Evolutionary conservation across 192 early-diverging fungal genomes (phyloP).

Genomic region (Allomyces macrogynus): DNA sequence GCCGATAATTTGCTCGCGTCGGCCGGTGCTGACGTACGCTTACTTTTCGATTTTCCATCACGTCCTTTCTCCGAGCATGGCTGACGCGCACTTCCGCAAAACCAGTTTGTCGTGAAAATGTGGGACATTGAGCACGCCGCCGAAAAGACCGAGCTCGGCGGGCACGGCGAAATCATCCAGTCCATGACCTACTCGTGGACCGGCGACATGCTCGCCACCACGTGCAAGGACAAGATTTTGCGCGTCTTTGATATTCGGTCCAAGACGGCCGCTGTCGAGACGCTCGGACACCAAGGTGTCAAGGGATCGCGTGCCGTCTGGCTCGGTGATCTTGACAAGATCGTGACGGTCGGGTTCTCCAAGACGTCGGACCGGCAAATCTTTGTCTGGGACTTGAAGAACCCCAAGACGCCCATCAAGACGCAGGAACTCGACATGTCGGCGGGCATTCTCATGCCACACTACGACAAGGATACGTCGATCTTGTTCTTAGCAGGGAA

Average conservation of each 20-base stretch:
- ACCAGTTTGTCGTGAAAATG: conserved; percentile 49
- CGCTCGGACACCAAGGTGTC: conserved; percentile 73
- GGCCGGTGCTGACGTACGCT: conserved; percentile 46
- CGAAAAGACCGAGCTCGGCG: conserved; percentile 55
- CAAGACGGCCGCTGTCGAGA: conserved; percentile 48
- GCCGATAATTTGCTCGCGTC: conserved; percentile 85
- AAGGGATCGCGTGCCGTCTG: conserved; percentile 88
- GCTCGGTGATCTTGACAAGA: conserved; percentile 57
- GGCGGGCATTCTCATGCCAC: conserved; percentile 89
- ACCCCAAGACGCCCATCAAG: conserved; percentile 47
- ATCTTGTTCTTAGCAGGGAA: conserved; percentile 93
- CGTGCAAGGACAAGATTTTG: conserved; percentile 91
- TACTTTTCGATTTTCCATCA: no score
- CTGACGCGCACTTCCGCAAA: no score
- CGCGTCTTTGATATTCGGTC: conserved; percentile 82
- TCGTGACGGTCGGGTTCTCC: conserved; percentile 88
- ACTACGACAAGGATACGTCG: conserved; percentile 75
- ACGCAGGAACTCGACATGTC: conserved; percentile 69
- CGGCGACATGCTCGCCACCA: conserved; percentile 65
- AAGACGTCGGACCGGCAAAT: conserved; percentile 86
- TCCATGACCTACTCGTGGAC: conserved; percentile 76
- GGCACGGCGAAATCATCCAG: conserved; percentile 79
- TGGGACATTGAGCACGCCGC: conserved; percentile 83
- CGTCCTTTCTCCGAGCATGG: no score
- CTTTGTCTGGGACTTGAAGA: conserved; percentile 62